Evolutionary conservation across 176 grass and related monocot genomes (phyloP).

Genomic region (Ensete ventricosum): DNA sequence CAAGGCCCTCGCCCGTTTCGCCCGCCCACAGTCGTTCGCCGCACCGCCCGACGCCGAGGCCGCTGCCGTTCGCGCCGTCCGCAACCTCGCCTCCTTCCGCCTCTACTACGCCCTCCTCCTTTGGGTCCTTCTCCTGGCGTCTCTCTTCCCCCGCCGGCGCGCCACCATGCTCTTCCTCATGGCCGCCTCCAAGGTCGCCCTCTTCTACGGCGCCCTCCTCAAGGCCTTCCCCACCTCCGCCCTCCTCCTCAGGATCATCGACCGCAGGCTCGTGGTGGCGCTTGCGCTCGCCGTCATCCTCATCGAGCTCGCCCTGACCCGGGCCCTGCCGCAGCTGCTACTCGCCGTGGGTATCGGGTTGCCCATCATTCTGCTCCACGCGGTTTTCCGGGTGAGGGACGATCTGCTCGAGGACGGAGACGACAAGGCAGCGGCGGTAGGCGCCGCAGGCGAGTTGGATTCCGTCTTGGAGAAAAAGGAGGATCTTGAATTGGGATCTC

Average conservation of each 20-base stretch:
- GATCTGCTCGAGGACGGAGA: constrained; percentile 40
- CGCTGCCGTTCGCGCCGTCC: constrained; percentile 61
- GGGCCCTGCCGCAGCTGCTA: constrained; percentile 48
- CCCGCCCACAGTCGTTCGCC: constrained; percentile 40
- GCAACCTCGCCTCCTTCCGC: constrained; percentile 61
- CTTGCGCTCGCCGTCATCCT: constrained; percentile 51
- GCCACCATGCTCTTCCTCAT: constrained; percentile 75
- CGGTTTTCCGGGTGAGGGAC: constrained; percentile 57
- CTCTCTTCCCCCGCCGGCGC: constrained; percentile 47
- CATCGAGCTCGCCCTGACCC: constrained; percentile 42
- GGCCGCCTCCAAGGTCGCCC: constrained; percentile 64
- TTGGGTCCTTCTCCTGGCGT: constrained; percentile 60
- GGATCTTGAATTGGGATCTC: constrained; percentile 8
- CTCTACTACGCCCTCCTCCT: constrained; percentile 59
- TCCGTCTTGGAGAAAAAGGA: constrained; percentile 51
- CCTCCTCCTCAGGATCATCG: constrained; percentile 56
- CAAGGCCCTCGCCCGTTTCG: constrained; percentile 42
- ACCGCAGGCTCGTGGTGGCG: constrained; percentile 44
- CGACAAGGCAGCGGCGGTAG: background rate
- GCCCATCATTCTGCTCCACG: constrained; percentile 51
- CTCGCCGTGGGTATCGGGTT: constrained; percentile 35
- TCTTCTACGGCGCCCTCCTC: constrained; percentile 63
- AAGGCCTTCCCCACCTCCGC: constrained; percentile 45
- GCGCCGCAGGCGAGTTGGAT: constrained; percentile 11
- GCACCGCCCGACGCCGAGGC: constrained; percentile 52